phyloP scores from a whole-genome alignment of 2,329 filamentous ascomycete genomes.

The Meredithiella fracta region DNA sequence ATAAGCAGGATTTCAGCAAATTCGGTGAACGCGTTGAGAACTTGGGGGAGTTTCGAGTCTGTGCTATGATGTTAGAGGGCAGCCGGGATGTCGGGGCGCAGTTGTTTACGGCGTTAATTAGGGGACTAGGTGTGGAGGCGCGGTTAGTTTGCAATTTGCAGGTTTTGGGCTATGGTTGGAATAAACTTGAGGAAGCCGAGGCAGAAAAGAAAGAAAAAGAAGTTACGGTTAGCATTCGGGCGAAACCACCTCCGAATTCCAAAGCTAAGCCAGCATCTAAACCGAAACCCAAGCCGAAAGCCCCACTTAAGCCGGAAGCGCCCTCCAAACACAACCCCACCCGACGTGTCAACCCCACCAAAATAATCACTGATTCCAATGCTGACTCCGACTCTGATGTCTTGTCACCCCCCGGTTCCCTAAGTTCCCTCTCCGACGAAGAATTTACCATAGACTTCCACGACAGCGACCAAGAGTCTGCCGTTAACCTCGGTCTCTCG shows the following conservation, averaged over 20 bases:
- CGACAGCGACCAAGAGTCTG: conserved; percentile 43
- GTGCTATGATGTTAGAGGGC: conserved; percentile 55
- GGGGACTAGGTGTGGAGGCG: conserved; percentile 66
- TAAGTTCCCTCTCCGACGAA: neutral
- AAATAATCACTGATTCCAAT: conserved; percentile 2
- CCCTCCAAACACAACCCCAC: conserved; percentile 9
- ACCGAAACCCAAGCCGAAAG: neutral
- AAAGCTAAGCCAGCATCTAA: neutral
- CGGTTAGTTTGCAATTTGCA: conserved; percentile 75
- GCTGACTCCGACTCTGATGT: conserved; percentile 14
- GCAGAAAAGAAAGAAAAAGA: conserved; percentile 25
- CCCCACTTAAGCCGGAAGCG: neutral
- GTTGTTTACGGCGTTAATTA: conserved; percentile 70
- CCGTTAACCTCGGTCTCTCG: conserved; percentile 20
- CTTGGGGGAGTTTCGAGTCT: conserved; percentile 49
- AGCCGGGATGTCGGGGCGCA: conserved; percentile 80
- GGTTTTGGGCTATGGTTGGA: conserved; percentile 79
- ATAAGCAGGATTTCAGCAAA: conserved; percentile 40
- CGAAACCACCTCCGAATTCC: neutral
- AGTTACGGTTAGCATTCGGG: neutral
- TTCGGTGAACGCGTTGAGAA: conserved; percentile 64
- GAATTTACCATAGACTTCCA: conserved; percentile 23
- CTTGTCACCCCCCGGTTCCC: neutral
- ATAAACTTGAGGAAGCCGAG: conserved; percentile 64
- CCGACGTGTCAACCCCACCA: neutral